Base-by-base conservation (phyloP, 177 flowering plant species). In the Telopea speciosissima region DNA sequence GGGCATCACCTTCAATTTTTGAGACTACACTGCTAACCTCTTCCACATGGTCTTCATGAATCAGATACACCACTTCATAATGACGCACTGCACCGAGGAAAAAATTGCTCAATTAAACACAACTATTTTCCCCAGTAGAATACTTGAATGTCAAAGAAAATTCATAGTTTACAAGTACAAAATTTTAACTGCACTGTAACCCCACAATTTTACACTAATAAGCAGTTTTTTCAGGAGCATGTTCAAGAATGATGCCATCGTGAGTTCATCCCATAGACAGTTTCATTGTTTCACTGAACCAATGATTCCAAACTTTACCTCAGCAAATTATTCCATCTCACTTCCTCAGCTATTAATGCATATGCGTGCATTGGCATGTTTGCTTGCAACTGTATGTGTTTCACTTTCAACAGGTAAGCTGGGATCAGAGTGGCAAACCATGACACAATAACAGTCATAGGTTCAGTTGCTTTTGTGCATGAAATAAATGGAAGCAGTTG, bases 31-130 rank as follows among this genome's bases (percentile, higher is more conserved):
- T 81, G 69, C 72, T 89, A 78, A 91, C 91, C 80, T 89, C 89
- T 25, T 90, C 93, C 6, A 49, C 83, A 71, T 76, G 79, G 74
- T 94, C 82, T 84, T 92, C 93, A 70, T 94, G 97, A 69, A 92
- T 88, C 56, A 94, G 69, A 78, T 86, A 94, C 40, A 94, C 93
- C 75, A 92, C 93, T 81, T 94, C 98, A 80, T 94, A 94, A 73
- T 94, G 98, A 58, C 98, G 90, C 86, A 82, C 98, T 94, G 87
- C 69, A 82, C 25, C 64, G 70, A 64, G 17, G 74, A 26, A 16
- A 56, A 21, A 74, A 65, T 65, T 9, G 49, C 58, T 54, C 42
- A 62, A 66, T 60, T 62, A 11, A 33, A 24, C 44, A 33, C n/a
- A 28, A 21, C 36, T 17, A 17, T 0, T 28, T 21, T 63, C 25